Evolutionary conservation across 169 alveolate species (phyloP).

Genomic region (Plasmodium malariae): DNA sequence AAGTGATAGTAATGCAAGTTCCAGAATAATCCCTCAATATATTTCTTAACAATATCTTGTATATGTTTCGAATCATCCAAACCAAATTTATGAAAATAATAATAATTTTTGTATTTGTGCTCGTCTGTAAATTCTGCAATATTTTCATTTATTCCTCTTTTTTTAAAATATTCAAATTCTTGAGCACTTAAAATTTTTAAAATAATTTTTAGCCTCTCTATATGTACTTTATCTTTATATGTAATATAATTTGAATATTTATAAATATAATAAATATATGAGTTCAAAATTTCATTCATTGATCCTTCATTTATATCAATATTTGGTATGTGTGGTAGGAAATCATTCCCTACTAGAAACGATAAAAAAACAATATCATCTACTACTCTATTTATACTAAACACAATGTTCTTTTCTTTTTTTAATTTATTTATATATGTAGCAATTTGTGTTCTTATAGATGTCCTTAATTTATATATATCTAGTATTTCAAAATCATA

Average conservation of each 20-base stretch:
- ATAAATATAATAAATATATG: conserved; percentile 79
- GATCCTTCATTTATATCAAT: conserved; percentile 91
- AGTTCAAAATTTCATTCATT: conserved; percentile 86
- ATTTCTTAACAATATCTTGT: conserved; percentile 89
- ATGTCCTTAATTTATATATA: conserved; percentile 52
- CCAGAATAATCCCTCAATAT: conserved; percentile 97
- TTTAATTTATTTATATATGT: conserved; percentile 75
- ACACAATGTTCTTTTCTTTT: conserved; percentile 59
- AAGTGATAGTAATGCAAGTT: conserved; percentile 93
- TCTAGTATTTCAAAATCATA: conserved; percentile 70
- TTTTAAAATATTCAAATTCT: conserved; percentile 46
- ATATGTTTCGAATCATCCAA: conserved; percentile 83
- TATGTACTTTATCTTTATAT: conserved; percentile 76
- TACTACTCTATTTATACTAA: conserved; percentile 87
- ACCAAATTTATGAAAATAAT: conserved; percentile 81
- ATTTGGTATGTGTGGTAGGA: conserved; percentile 94
- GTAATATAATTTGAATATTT: conserved; percentile 67
- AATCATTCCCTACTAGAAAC: conserved; percentile 97
- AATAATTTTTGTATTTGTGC: conserved; percentile 83
- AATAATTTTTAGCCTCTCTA: conserved; percentile 30
- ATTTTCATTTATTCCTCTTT: conserved; percentile 76
- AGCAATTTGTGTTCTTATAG: conserved; percentile 72
- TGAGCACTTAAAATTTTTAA: conserved; percentile 35
- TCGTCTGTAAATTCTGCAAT: conserved; percentile 84
- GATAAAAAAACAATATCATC: conserved; percentile 96